Base-by-base conservation (phyloP, 768 basidiomycete genomes). In the Tylopilus rubrobrunneus region DNA sequence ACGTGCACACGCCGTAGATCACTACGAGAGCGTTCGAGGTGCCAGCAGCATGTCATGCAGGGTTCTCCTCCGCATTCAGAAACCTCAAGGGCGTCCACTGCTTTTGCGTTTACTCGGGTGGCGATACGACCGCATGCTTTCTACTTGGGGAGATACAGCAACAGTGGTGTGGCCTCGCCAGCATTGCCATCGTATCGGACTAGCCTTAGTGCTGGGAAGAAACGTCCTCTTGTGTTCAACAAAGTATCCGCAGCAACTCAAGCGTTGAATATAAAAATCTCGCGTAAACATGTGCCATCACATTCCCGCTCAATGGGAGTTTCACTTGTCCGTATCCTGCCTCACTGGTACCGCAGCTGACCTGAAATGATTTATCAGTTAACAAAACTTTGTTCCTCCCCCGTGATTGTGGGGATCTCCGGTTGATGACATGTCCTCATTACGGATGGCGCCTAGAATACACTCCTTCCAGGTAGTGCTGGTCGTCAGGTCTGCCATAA, bases 101-200 rank as follows among this genome's bases (percentile, higher is more conserved):
- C 36, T 60, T 64, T 39, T 56, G 56, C 40, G 49, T 52, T 36
- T 49, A 50, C 8, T 25, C 17, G 10, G 56, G 55, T 53, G 57
- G 60, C 42, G 66, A 63, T 15, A 27, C 62, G 21, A 69, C 74
- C 12, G 53, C 72, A 21, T 78, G 72, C 56, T 67, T 78, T 41
- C 64, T 78, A 10, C 49, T 78, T 7, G 77, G 78, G 11, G 51
- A 58, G 45, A 42, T 62, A 61, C 25, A 57, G 62, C 19, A 58
- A 47, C 40, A 40, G n/a, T 55, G 69, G 59, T 58, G 55, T 52
- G 61, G 65, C 21, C 53, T 67, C 19, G 52, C 47, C n/a, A 55
- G 61, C 31, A 52, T 67, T 11, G 57, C 60, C 9, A 55, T 62
- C 23, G 52, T 46, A 31, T 37, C 53, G 12, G 60, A 53, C 23